Percentiles rank a stretch among this genome's conserved stretches.
phyloP scores from a whole-genome alignment of 148 eudicot species.

The Pouteria glomerata region DNA sequence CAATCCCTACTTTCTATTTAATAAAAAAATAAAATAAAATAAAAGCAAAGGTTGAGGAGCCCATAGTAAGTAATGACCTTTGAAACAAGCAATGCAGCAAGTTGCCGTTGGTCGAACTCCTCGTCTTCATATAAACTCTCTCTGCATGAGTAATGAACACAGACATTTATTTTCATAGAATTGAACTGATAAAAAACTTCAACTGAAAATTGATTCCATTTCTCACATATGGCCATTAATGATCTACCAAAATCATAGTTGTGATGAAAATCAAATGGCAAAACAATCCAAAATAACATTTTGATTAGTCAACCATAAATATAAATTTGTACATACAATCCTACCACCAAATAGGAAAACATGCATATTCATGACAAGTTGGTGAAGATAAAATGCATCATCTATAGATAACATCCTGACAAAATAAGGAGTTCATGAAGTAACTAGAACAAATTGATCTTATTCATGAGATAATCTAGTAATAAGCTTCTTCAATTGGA shows the following conservation, averaged over 20 bases:
- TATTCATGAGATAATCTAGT: no score
- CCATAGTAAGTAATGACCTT: conserved; percentile 54
- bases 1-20: no score
- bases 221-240: background rate
- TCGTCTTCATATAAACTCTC: conserved; percentile 98
- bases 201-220: background rate
- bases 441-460: no score
- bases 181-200: background rate
- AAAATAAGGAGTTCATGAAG: background rate
- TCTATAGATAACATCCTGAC: background rate
- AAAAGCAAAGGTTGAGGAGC: background rate
- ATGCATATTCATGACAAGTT: background rate
- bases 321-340: background rate
- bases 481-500: no score
- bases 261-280: background rate
- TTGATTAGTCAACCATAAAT: background rate
- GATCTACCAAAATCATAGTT: background rate
- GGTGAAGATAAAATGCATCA: background rate
- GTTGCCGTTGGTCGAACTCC: conserved; percentile 68
- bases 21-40: background rate
- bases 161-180: background rate
- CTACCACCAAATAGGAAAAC: background rate
- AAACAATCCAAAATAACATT: background rate
- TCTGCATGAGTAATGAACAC: conserved; percentile 34
- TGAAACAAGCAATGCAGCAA: conserved; percentile 86